Evolutionary conservation across 148 eudicot genomes (phyloP).

Genomic region (Rhododendron henanense): DNA sequence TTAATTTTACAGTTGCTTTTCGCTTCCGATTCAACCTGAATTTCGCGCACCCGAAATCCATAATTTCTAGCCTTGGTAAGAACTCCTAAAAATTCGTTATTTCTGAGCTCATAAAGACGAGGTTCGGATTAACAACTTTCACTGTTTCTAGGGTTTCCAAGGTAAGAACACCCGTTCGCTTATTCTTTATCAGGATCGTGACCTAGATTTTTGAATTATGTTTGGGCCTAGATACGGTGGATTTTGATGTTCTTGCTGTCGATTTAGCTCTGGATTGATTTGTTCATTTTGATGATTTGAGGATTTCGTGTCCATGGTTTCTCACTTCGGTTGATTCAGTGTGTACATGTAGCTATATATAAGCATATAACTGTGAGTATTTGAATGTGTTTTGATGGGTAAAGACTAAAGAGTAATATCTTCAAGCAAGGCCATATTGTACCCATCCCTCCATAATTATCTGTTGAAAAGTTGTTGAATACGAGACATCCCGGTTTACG

Average conservation of each 20-base stretch:
- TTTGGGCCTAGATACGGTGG: background rate
- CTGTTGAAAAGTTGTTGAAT: background rate
- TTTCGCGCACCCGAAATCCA: background rate
- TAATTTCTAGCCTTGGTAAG: background rate
- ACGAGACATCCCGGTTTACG: background rate
- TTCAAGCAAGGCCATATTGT: background rate
- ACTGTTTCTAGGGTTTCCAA: background rate
- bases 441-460: background rate
- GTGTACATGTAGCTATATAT: background rate
- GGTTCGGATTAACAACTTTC: background rate
- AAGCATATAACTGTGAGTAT: background rate
- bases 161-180: background rate
- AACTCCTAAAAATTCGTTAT: background rate
- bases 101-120: background rate
- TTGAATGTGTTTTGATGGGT: background rate
- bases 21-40: background rate
- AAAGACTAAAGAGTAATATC: background rate
- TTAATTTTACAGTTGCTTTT: background rate
- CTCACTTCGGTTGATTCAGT: background rate
- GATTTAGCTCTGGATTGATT: background rate
- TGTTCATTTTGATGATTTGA: background rate
- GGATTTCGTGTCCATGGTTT: background rate
- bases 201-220: background rate
- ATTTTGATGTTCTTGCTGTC: background rate
- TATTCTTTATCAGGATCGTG: background rate